Evolutionary conservation across 108 stramenopile genomes (phyloP), one percentile per base, ranked within the genome.

Genomic region (Craspedostauros australis): DNA sequence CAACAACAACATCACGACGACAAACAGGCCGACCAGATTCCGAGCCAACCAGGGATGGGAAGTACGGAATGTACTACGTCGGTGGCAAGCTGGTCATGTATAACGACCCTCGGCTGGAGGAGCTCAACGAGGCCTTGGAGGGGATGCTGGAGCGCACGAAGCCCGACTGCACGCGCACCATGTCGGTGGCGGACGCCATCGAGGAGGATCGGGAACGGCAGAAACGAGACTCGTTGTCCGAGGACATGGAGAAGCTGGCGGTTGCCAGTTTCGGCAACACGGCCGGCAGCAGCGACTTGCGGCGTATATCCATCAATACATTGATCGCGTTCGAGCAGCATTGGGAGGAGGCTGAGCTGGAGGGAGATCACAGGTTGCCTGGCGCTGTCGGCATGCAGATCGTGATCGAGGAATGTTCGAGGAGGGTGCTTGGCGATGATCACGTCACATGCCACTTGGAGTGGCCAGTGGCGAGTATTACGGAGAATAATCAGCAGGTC

Each of bases 201-300:
- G 33, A 55, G 43, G 36, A 62, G n/a, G 41, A 22, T 0, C n/a
- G 21, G 4, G n/a, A 26, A 14, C 5, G 19, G 20, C 41, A 6
- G 14, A 5, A 26, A n/a, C 47, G 21, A 26, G 5, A 11, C 20
- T 19, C 26, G 8, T 22, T 48, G 14, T 14, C 60, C 1, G 34
- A 38, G 9, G 19, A 28, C 4, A 22, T 73, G 54, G 18, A 21
- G 28, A 29, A 62, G 15, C 25, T 73, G 36, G 22, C 56, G 19
- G 48, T 64, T 11, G 69, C 69, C 4, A 64, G 75, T 6, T 76
- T 54, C 44, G 64, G 60, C 11, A 76, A 76, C 53, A 70, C 75
- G 23, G 65, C 63, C 23, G 68, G 50, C 8, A 62, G 65, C 27
- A 54, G 46, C 20, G 46, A 64, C 39, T 44, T 75, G 7, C 2